Evolutionary conservation across 768 basidiomycete genomes (phyloP).

Genomic region (Lentinula edodes): DNA sequence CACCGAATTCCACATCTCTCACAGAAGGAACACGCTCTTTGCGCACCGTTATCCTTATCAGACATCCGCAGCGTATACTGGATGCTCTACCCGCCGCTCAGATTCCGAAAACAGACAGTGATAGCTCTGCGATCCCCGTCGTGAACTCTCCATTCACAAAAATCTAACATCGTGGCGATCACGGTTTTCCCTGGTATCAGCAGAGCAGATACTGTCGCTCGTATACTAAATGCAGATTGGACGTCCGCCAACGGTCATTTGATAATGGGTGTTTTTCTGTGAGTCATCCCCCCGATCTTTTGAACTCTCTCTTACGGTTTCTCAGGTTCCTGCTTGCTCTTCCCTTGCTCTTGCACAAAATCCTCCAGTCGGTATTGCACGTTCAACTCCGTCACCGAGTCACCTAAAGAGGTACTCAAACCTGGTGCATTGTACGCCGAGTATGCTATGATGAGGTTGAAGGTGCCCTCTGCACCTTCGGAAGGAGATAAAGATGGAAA

Average conservation of each 20-base stretch:
- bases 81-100: constrained; percentile 73
- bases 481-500: constrained; percentile 6
- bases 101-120: constrained; percentile 36
- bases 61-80: constrained; percentile 79
- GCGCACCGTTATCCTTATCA: constrained; percentile 56
- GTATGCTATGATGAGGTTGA: constrained; percentile 56
- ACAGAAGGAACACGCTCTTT: constrained; percentile 63
- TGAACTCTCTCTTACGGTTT: neutral
- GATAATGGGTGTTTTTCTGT: constrained; percentile 45
- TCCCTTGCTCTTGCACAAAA: constrained; percentile 66
- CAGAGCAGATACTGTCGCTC: constrained; percentile 61
- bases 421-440: constrained; percentile 76
- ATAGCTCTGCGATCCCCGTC: constrained; percentile 31
- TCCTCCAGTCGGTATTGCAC: constrained; percentile 76
- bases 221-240: constrained; percentile 46
- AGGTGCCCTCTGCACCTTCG: constrained; percentile 22
- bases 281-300: constrained; percentile 23
- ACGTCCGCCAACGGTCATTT: constrained; percentile 30
- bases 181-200: constrained; percentile 75
- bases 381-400: too few relatives aligned
- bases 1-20: constrained; percentile 34
- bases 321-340: constrained; percentile 61
- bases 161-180: constrained; percentile 71
- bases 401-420: constrained; percentile 57
- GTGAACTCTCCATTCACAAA: constrained; percentile 38